Conservation (phyloP, 495 filamentous ascomycete genomes). For the Evansstolkia leycettana region DNA sequence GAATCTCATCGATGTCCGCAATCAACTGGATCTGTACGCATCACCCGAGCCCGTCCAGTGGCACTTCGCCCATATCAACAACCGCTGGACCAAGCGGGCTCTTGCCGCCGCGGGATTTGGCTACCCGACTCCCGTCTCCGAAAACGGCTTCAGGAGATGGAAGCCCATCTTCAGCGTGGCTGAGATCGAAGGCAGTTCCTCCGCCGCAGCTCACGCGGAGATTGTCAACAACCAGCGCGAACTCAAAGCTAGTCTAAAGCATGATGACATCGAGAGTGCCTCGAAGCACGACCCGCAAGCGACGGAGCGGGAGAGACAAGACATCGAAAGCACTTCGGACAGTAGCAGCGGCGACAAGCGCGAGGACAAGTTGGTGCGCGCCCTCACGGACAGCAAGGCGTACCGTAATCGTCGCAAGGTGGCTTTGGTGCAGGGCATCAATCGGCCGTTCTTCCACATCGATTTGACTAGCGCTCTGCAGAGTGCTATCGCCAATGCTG, state of each 20-base stretch:
- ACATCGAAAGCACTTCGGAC: conserved; percentile 19
- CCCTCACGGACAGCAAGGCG: conserved; percentile 32
- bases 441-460: conserved; percentile 87
- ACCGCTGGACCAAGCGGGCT: conserved; percentile 94
- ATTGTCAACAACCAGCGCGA: conserved; percentile 48
- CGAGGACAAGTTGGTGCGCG: conserved; percentile 32
- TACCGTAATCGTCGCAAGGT: conserved; percentile 32
- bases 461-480: conserved; percentile 87
- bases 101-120: conserved; percentile 90
- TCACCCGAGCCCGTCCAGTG: conserved; percentile 80
- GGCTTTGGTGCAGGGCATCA: conserved; percentile 71
- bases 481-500: conserved; percentile 68
- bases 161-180: conserved; percentile 94
- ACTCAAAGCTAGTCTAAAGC: conserved; percentile 4
- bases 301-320: conserved; percentile 19
- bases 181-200: conserved; percentile 63
- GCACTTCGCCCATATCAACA: conserved; percentile 92
- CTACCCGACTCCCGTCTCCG: conserved; percentile 56
- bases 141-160: conserved; percentile 56
- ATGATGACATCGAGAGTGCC: conserved; percentile 27
- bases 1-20: conserved; percentile 92
- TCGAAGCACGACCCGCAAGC: conserved; percentile 15
- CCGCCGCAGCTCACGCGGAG: conserved; percentile 51
- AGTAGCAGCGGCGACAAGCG: conserved; percentile 10
- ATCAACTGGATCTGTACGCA: conserved; percentile 86